Base-by-base conservation (phyloP, 2,329 filamentous ascomycete genomes). In the Fulvia fulva region DNA sequence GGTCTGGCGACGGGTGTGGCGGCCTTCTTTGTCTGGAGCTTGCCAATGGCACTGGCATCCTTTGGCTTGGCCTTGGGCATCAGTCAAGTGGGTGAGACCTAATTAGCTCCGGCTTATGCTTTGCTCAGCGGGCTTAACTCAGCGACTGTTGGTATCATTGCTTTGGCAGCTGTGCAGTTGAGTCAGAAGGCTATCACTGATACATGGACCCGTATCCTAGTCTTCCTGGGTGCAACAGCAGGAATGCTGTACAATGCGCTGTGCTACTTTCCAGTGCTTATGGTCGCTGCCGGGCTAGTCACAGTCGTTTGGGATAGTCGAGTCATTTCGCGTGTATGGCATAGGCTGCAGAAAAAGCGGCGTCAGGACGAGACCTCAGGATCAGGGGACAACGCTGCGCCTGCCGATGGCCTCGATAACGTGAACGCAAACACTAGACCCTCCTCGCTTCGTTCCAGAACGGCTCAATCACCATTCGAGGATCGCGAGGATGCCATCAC, bases 231-330 rank as follows among this genome's bases (percentile, higher is more conserved):
- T 2, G 88, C 78, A 0, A 78, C 81, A 8, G 87, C 86, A 0
- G 88, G 87, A 0, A 73, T 91, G 63, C 77, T 88, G 51, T 90
- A 90, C 65, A 89, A 85, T 51, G 83, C 87, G 0, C 73, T 91
- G 0, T 91, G 88, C 88, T 91, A 88, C 63, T 91, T 90, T 47
- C 88, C 88, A 0, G 66, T 83, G 0, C 68, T 91, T 4, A 86
- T 90, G 72, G 64, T 81, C 0, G 62, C 77, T 1, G 82, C 80
- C 0, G 87, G 87, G 0, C 11, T 79, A 1, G 70, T 73, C 0
- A 82, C 83, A 0, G 70, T 84, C 0, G 54, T 82, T 0, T 85
- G 83, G 76, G 87, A 90, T 70, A 55, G 51, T n/a, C 47, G 34
- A 32, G 7, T 54, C 5, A 26, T 54, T 14, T 16, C 34, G 16